A percentile compares a stretch with the other conserved stretches of the same genome.
Conservation (phyloP, 441 rosid genomes). For the Pelargonium cotyledonis region DNA sequence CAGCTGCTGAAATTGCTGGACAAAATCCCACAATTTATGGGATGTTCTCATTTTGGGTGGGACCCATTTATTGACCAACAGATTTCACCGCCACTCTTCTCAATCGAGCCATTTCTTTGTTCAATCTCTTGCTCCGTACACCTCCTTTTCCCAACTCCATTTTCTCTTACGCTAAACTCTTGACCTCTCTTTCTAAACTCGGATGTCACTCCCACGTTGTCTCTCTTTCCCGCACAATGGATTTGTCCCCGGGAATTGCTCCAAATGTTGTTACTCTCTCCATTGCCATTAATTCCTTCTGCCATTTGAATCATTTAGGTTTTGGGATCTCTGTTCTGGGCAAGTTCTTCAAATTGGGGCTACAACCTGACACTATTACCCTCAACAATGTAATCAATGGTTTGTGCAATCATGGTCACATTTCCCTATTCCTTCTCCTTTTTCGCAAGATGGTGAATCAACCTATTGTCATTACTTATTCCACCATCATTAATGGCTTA, state of each 20-base stretch:
- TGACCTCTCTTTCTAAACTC: not conserved
- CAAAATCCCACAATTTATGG: no score
- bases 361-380: not conserved
- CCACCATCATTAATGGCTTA: slow-evolving; percentile 18
- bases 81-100: no score
- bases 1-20: no score
- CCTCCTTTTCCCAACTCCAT: not conserved
- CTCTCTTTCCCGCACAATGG: not conserved
- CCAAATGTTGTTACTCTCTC: not conserved
- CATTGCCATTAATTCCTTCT: slow-evolving; percentile 1
- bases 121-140: not conserved
- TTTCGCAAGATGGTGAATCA: slow-evolving; percentile 30
- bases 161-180: not conserved
- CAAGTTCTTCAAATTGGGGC: not conserved
- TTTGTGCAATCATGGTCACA: slow-evolving; percentile 21
- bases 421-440: slow-evolving; percentile 16
- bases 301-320: not conserved
- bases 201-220: not conserved
- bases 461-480: slow-evolving; percentile 18
- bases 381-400: slow-evolving; percentile 18
- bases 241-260: not conserved
- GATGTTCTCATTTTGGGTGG: no score
- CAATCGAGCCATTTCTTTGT: no score
- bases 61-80: no score
- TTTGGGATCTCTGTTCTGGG: not conserved